Conservation (phyloP, 2,329 filamentous ascomycete species). For the Zasmidium angulare region DNA sequence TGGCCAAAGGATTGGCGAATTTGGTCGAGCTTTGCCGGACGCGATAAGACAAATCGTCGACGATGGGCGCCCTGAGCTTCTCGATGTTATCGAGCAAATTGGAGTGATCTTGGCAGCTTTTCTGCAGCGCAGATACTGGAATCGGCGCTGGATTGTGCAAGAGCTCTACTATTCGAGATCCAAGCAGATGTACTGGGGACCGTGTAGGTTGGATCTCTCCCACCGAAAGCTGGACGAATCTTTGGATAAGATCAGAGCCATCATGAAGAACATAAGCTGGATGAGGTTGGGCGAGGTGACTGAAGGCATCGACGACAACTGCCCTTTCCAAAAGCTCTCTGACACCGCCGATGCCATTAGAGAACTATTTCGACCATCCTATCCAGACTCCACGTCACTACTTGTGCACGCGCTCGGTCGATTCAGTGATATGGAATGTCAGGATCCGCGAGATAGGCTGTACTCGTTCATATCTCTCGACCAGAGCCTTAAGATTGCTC, state of each 20-base stretch:
- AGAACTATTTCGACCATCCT: too few relatives aligned
- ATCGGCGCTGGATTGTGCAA: not conserved
- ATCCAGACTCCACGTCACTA: not conserved
- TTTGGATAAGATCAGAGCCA: too few relatives aligned
- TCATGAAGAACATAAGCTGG: not conserved
- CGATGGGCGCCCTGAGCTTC: too few relatives aligned
- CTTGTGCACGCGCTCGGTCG: not conserved
- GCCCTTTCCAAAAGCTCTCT: not conserved
- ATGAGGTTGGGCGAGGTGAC: not conserved
- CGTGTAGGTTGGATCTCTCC: too few relatives aligned
- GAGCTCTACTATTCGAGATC: not conserved
- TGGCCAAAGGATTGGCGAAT: too few relatives aligned
- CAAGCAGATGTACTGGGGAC: not conserved
- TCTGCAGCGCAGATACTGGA: not conserved
- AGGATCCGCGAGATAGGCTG: not conserved
- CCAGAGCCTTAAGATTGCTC: not conserved
- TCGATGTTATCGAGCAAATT: too few relatives aligned
- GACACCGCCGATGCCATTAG: too few relatives aligned
- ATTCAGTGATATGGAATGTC: not conserved
- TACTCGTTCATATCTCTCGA: not conserved
- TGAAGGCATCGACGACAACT: not conserved
- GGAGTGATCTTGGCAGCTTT: not conserved
- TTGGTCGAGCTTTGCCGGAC: too few relatives aligned
- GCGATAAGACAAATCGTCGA: too few relatives aligned
- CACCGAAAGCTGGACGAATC: too few relatives aligned